phyloP scores from a whole-genome alignment of 257 asterid species.

The Capsicum baccatum region DNA sequence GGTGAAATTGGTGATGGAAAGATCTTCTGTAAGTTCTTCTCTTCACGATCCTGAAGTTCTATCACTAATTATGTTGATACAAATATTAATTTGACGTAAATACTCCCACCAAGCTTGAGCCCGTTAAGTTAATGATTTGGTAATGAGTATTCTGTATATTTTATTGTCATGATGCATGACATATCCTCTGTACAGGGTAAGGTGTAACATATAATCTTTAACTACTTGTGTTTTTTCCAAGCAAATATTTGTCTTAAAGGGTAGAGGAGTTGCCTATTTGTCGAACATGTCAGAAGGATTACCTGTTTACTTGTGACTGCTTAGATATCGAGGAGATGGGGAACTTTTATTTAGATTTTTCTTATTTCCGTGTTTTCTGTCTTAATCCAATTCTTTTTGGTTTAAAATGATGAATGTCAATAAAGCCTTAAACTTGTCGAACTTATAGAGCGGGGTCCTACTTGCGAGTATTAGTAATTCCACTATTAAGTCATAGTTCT shows the following conservation, averaged over 20 bases:
- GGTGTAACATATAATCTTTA: conserved; percentile 3
- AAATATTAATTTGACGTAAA: conserved; percentile 1
- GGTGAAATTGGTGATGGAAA: conserved; percentile 99
- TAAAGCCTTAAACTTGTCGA: not conserved
- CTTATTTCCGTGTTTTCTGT: not conserved
- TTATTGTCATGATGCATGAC: not conserved
- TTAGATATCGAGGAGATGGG: no score
- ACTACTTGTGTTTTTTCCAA: not conserved
- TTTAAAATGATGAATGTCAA: not conserved
- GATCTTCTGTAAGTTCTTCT: conserved; percentile 70
- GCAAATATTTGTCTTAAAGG: not conserved
- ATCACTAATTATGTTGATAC: not conserved
- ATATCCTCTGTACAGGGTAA: conserved; percentile 12
- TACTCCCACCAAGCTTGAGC: conserved; percentile 9
- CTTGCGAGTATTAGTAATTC: not conserved
- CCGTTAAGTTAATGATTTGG: not conserved
- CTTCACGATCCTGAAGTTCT: conserved; percentile 15
- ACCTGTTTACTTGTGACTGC: not conserved
- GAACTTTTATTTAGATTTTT: not conserved
- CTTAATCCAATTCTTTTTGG: not conserved
- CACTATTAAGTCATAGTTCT: not conserved
- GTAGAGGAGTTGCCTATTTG: not conserved
- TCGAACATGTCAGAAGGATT: not conserved
- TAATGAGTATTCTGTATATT: not conserved
- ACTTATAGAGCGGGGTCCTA: not conserved